These are phyloP conservation scores for Neostapfia colusana DNA, from an alignment of 176 grass and related monocot species.

Conservation along the genomic window DNA sequence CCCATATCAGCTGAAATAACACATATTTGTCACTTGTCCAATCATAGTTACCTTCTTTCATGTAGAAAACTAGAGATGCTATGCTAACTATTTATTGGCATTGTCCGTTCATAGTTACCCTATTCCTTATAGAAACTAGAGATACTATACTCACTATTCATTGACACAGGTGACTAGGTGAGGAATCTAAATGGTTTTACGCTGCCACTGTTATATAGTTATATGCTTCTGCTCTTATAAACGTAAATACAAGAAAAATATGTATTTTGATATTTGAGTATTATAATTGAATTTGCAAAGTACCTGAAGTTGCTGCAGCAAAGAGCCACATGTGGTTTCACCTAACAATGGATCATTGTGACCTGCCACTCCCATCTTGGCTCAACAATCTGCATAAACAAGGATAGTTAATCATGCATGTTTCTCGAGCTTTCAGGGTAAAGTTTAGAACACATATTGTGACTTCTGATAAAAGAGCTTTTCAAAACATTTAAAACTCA, in stretches of 20 bases:
- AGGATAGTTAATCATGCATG: conserved; percentile 19
- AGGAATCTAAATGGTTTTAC: conserved; percentile 17
- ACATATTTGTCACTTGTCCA: conserved; percentile 14
- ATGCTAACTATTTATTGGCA: conserved; percentile 15
- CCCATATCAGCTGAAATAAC: conserved; percentile 83
- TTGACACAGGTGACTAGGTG: background rate
- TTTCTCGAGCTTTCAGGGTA: background rate
- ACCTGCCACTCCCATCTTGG: conserved; percentile 68
- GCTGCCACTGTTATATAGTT: background rate
- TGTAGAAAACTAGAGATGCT: background rate
- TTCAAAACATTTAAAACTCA: too few relatives aligned
- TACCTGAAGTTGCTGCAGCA: conserved; percentile 90
- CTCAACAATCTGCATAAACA: conserved; percentile 48
- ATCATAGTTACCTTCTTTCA: conserved; percentile 13
- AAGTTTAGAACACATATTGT: background rate
- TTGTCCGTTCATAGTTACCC: background rate
- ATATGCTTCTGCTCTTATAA: conserved; percentile 3
- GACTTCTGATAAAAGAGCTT: background rate
- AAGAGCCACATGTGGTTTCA: conserved; percentile 74
- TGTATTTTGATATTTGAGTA: background rate
- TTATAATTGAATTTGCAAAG: background rate
- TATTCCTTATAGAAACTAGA: background rate
- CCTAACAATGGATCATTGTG: conserved; percentile 66
- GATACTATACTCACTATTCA: conserved; percentile 3
- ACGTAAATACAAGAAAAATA: background rate